These are phyloP conservation scores for Epichloe coenophiala DNA, from an alignment of 2,329 filamentous ascomycete genomes.

Conservation along the genomic window DNA sequence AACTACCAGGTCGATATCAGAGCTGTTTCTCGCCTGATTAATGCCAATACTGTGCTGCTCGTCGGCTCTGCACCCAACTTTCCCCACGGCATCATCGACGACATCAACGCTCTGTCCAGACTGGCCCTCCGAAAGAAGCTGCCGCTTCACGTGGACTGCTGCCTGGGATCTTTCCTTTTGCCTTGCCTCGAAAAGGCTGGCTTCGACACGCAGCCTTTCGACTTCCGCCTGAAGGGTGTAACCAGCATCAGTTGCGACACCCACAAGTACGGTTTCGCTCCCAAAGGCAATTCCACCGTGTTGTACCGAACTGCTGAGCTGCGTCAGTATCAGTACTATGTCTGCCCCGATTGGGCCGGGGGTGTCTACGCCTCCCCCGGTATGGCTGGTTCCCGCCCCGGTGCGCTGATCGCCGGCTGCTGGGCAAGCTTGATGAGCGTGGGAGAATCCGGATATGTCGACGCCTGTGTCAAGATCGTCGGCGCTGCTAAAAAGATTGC, in stretches of 20 bases:
- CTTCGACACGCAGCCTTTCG: constrained; percentile 77
- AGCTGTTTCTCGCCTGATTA: constrained; percentile 72
- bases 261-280: constrained; percentile 97
- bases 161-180: constrained; percentile 87
- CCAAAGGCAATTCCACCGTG: constrained; percentile 90
- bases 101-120: constrained; percentile 73
- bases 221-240: constrained; percentile 88
- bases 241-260: constrained; percentile 95
- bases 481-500: constrained; percentile 78
- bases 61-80: constrained; percentile 96
- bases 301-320: constrained; percentile 73
- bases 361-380: constrained; percentile 95
- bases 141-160: constrained; percentile 94
- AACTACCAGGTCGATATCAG: constrained; percentile 71
- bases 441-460: constrained; percentile 77
- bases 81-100: constrained; percentile 94
- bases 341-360: constrained; percentile 87
- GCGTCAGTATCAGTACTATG: constrained; percentile 89
- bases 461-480: constrained; percentile 78
- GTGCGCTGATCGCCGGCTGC: constrained; percentile 87
- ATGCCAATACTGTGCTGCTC: constrained; percentile 83
- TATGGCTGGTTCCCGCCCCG: constrained; percentile 82
- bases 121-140: constrained; percentile 68
- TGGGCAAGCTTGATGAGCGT: constrained; percentile 87
- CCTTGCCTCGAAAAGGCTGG: constrained; percentile 88